Percentiles rank a stretch among this genome's conserved stretches.
Conservation (phyloP, 139 green algal genomes). For the Picochlorum sp. region DNA sequence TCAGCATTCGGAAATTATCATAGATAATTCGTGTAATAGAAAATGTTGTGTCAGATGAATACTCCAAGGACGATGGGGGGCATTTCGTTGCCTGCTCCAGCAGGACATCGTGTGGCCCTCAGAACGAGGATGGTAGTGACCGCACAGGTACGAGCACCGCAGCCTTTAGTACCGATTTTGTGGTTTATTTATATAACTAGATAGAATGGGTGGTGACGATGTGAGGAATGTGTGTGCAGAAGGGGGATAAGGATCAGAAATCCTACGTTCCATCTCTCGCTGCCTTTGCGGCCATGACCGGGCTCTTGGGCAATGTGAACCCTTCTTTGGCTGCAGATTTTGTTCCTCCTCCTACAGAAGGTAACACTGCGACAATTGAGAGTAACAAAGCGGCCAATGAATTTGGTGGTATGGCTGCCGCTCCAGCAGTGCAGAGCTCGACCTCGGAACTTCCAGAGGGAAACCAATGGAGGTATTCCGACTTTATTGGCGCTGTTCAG, state of each 20-base stretch:
- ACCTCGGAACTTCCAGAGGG: slow-evolving; percentile 80
- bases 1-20: too few relatives aligned
- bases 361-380: slow-evolving; percentile 19
- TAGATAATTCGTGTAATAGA: background rate
- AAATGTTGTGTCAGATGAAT: slow-evolving; percentile 2
- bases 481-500: slow-evolving; percentile 92
- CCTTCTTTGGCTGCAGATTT: slow-evolving; percentile 40
- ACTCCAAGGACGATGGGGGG: slow-evolving; percentile 1
- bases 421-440: slow-evolving; percentile 38
- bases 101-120: background rate
- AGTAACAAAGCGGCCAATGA: slow-evolving; percentile 17
- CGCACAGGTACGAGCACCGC: background rate
- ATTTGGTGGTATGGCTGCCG: slow-evolving; percentile 21
- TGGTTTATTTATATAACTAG: background rate
- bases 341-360: slow-evolving; percentile 29
- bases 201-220: too few relatives aligned
- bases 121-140: background rate
- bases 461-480: slow-evolving; percentile 93
- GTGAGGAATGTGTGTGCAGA: background rate
- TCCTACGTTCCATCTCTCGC: background rate
- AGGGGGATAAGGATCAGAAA: background rate
- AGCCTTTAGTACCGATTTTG: background rate
- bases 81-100: too few relatives aligned
- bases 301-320: background rate
- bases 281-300: background rate